These are phyloP conservation scores for Chaetomiaceae sp. DNA, from an alignment of 2,329 filamentous ascomycete genomes.

Conservation along the genomic window DNA sequence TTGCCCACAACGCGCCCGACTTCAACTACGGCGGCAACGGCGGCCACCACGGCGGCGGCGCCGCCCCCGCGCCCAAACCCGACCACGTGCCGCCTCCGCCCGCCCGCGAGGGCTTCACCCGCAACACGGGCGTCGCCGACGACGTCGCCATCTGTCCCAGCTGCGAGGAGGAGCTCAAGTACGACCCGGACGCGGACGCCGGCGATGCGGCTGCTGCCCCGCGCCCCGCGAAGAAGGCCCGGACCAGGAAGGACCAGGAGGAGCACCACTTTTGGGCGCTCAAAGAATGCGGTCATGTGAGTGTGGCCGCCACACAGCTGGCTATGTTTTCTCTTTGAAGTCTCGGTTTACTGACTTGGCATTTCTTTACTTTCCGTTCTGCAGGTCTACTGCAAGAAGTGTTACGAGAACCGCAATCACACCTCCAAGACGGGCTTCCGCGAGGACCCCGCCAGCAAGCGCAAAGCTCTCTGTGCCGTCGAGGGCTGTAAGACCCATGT, in stretches of 20 bases:
- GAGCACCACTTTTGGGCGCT: constrained; percentile 91
- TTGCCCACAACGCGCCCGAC: constrained; percentile 26
- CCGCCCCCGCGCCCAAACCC: constrained; percentile 35
- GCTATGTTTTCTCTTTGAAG: background rate
- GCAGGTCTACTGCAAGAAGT: constrained; percentile 59
- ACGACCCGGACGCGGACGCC: constrained; percentile 48
- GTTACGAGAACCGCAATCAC: constrained; percentile 51
- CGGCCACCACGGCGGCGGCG: constrained; percentile 27
- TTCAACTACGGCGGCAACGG: constrained; percentile 31
- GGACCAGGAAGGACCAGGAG: constrained; percentile 45
- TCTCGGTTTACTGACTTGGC: background rate
- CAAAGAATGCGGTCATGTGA: constrained; percentile 86
- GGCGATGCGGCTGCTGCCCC: constrained; percentile 23
- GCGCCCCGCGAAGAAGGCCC: constrained; percentile 33
- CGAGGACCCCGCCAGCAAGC: constrained; percentile 26
- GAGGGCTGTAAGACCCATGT: constrained; percentile 52
- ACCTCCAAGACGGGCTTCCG: constrained; percentile 35
- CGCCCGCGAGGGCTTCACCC: constrained; percentile 70
- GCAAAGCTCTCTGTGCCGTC: constrained; percentile 48
- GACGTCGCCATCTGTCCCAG: constrained; percentile 76
- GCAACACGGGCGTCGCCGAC: constrained; percentile 66
- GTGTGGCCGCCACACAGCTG: constrained; percentile 26
- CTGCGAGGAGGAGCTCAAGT: constrained; percentile 77
- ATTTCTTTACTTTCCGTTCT: background rate
- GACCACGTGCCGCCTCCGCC: constrained; percentile 57